Percentiles rank a stretch among this genome's conserved stretches.
phyloP scores from a whole-genome alignment of 257 asterid genomes.

The Nicotiana attenuata region DNA sequence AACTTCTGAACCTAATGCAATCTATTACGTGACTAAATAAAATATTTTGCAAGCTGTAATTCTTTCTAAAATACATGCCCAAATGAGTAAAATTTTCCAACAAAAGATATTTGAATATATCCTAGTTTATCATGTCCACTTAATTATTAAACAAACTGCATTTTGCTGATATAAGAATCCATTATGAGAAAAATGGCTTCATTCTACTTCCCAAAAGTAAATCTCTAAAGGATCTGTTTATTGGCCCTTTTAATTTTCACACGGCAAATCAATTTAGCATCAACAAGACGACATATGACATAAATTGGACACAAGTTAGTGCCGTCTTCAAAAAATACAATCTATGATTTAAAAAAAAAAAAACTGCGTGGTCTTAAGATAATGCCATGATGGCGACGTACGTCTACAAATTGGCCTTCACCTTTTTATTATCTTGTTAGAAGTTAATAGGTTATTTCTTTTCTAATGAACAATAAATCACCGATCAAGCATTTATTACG shows the following conservation, averaged over 20 bases:
- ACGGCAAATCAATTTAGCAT: slow-evolving; percentile 12
- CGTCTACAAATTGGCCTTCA: slow-evolving; percentile 7
- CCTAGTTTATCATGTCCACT: not conserved
- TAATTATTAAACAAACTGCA: not conserved
- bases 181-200: slow-evolving; percentile 11
- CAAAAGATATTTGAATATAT: not conserved
- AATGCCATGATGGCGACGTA: slow-evolving; percentile 27
- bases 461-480: not conserved
- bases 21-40: not conserved
- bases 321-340: slow-evolving; percentile 9
- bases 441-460: not conserved
- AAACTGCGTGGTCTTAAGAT: not conserved
- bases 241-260: not conserved
- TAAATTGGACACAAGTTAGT: slow-evolving; percentile 13
- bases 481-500: not conserved
- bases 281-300: slow-evolving; percentile 16
- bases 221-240: not conserved
- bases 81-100: not conserved
- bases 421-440: not conserved
- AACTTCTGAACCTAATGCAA: not conserved
- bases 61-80: not conserved
- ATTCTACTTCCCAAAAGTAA: slow-evolving; percentile 21
- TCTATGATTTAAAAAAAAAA: not conserved
- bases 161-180: slow-evolving; percentile 1
- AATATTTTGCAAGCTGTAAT: slow-evolving; percentile 16